Evolutionary conservation across 352 stramenopile genomes (phyloP), one percentile per base, ranked within the genome.

Genomic region (Phytophthora constricta): DNA sequence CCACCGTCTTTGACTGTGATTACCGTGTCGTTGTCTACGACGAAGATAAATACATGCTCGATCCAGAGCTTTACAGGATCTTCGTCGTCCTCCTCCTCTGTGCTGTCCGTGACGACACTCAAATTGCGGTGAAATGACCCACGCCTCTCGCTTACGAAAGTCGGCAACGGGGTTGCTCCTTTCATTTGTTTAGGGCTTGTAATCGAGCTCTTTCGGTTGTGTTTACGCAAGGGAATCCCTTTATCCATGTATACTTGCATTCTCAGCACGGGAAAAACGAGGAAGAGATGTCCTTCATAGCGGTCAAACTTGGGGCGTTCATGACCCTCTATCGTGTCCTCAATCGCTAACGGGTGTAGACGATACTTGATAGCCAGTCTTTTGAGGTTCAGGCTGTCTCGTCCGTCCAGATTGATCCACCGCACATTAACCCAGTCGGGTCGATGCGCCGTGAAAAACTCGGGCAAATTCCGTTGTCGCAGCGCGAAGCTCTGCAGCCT

Each of bases 311-410:
- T 96, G 10, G 89, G 86, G 3, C 87, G 83, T 60, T 95, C 85
- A 60, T 93, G 85, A n/a, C 91, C 86, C 60, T 96, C 85, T 23
- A 96, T 88, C 20, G 82, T 94, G 59, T 96, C 89, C 57, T 96
- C 89, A 19, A 96, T 85, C 2, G 87, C 89, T 0, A 96, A 76
- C 16, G 89, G 89, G 49, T 96, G 89, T 8, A 96, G 69, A 19
- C 85, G 79, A 65, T 96, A 93, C 73, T 96, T 96, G 72, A 96
- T 96, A 48, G 89, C 87, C 23, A 96, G 70, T 22, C 86, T 79
- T 65, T 95, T 96, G 48, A 96, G 85, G 46, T 91, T 92, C 14
- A 96, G 52, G 27, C 81, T 91, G 70, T 92, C 84, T 55, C 82
- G 82, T 41, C 86, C 81, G 62, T 92, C 80, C 51, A 96, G 68